Evolutionary conservation across 371 early-diverging fungal genomes (phyloP).

Genomic region (Quaeritorhiza haematococci): DNA sequence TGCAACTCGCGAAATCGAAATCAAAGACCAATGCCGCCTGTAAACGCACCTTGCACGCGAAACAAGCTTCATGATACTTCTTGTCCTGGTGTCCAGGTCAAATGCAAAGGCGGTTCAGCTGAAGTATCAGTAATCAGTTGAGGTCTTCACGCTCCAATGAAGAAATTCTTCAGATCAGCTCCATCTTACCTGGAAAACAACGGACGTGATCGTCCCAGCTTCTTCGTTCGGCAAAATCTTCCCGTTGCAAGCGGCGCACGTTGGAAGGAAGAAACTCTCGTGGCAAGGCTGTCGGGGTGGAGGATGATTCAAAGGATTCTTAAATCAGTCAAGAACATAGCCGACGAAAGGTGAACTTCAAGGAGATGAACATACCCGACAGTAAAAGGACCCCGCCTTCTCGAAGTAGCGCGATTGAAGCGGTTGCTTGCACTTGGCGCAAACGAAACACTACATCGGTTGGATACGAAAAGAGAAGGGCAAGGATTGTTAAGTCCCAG

Average conservation of each 20-base stretch:
- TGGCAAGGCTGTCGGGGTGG: constrained; percentile 13
- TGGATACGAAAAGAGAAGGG: too few relatives aligned
- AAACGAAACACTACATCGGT: constrained; percentile 16
- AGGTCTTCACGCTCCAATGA: constrained; percentile 8
- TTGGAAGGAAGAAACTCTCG: constrained; percentile 9
- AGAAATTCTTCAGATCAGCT: background rate
- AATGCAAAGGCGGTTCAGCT: background rate
- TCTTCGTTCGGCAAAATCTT: constrained; percentile 13
- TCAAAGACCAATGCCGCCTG: background rate
- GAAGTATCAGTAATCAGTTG: background rate
- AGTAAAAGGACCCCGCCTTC: too few relatives aligned
- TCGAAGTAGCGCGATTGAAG: constrained; percentile 13
- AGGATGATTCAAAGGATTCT: too few relatives aligned
- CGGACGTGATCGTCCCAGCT: constrained; percentile 7
- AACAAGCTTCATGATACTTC: constrained; percentile 16
- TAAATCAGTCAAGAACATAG: too few relatives aligned
- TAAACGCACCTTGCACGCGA: constrained; percentile 14
- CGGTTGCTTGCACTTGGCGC: constrained; percentile 10
- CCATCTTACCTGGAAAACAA: constrained; percentile 8
- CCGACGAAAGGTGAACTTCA: too few relatives aligned
- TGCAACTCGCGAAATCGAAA: background rate
- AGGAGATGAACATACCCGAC: too few relatives aligned
- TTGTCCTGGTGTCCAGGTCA: constrained; percentile 12
- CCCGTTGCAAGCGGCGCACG: constrained; percentile 7
- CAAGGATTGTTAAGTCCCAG: too few relatives aligned